These are phyloP conservation scores for Metarhizium brunneum DNA, from an alignment of 2,329 filamentous ascomycete species.

Conservation along the genomic window DNA sequence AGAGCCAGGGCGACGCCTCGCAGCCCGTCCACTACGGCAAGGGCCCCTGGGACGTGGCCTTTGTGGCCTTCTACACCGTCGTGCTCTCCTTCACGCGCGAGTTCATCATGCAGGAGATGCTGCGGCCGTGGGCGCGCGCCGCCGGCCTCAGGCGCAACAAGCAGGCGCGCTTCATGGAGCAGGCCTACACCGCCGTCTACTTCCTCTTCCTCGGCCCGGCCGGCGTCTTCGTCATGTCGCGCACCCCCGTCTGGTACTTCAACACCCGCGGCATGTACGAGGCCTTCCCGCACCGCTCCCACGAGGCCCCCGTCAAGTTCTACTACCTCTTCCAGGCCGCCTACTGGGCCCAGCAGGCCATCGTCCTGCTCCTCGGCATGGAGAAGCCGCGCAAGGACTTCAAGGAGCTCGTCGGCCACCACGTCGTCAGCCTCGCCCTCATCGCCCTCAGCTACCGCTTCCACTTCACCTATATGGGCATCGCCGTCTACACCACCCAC, in stretches of 20 bases:
- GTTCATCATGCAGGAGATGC: conserved; percentile 87
- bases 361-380: conserved; percentile 76
- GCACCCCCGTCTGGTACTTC: conserved; percentile 93
- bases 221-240: conserved; percentile 83
- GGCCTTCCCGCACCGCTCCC: conserved; percentile 72
- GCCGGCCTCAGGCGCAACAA: conserved; percentile 68
- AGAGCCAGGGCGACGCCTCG: conserved; percentile 23
- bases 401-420: conserved; percentile 84
- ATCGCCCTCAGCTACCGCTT: conserved; percentile 87
- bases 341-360: conserved; percentile 92
- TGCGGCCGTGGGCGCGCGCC: conserved; percentile 64
- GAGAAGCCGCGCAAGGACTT: conserved; percentile 95
- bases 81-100: conserved; percentile 90
- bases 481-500: conserved; percentile 90
- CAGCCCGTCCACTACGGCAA: conserved; percentile 70
- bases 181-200: conserved; percentile 89
- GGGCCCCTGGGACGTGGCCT: conserved; percentile 75
- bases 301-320: conserved; percentile 78
- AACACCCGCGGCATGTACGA: conserved; percentile 88
- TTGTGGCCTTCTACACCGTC: conserved; percentile 82
- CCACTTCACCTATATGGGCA: conserved; percentile 91
- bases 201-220: conserved; percentile 74
- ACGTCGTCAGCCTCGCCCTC: conserved; percentile 77
- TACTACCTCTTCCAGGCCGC: conserved; percentile 93
- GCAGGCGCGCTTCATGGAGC: conserved; percentile 90